Base-by-base conservation (phyloP, 2,329 filamentous ascomycete species). In the Exutisphaerella laricina region DNA sequence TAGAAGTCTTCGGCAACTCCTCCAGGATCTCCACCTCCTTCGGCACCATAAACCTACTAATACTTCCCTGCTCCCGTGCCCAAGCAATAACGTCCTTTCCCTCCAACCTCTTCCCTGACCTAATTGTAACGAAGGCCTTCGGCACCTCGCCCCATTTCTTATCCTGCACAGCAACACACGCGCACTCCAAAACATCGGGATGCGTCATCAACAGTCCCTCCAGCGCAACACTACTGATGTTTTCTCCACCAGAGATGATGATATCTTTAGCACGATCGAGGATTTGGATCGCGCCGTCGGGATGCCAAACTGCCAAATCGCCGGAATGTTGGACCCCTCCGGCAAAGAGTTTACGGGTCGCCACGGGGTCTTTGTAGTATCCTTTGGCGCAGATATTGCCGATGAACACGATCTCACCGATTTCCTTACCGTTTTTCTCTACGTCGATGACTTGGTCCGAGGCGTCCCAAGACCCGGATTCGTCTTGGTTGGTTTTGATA, bases 231-330 rank as follows among this genome's bases (percentile, higher is more conserved):
- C 86, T 94, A 2, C 87, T 94, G 49, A 98, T 97, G 64, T 98
- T 98, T 66, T 98, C 92, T 44, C 92, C 92, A 34, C 90, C 89
- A 40, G 86, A 94, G 50, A 98, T 98, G 59, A 98, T 98, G 40
- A 98, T 96, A 62, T 98, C 92, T 71, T 98, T 98, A 10, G 88
- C 86, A 14, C 92, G 78, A 66, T 98, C 92, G 45, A 94, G 71
- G 51, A 98, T 95, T 70, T 97, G 88, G 32, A 88, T 82, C 45
- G 86, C 84, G 1, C 90, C 89, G 62, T 97, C 92, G 0, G 84
- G 76, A 68, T 96, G 87, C 85, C 86, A 89, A 1, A 97, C 89
- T 1, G 92, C 92, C 36, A 98, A 67, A 64, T 98, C 92, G 0
- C 92, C 92, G 12, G 85, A 90, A 67, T 95, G 92, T 57, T 88